phyloP scores from a whole-genome alignment of 2,329 filamentous ascomycete species.

The Botryotinia calthae region DNA sequence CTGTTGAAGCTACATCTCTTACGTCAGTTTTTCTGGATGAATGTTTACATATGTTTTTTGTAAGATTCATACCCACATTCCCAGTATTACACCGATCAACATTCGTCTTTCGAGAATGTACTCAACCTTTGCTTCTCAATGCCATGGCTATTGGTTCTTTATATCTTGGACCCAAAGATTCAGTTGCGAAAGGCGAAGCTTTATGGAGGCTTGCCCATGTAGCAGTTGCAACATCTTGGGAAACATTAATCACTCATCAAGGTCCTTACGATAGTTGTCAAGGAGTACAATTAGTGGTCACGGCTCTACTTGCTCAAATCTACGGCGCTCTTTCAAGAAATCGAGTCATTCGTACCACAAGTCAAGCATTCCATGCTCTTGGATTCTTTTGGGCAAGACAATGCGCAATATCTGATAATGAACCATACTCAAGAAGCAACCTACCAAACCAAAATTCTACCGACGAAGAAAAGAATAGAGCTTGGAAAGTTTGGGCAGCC shows the following conservation, averaged over 20 bases:
- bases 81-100: conserved; percentile 46
- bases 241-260: conserved; percentile 44
- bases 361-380: conserved; percentile 45
- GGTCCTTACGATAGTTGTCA: conserved; percentile 45
- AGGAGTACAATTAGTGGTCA: conserved; percentile 46
- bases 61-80: conserved; percentile 46
- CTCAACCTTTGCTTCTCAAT: conserved; percentile 45
- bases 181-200: conserved; percentile 45
- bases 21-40: conserved; percentile 47
- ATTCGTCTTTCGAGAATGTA: conserved; percentile 46
- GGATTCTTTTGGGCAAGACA: conserved; percentile 47
- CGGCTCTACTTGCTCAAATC: conserved; percentile 44
- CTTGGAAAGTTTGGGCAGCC: conserved; percentile 45
- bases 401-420: conserved; percentile 44
- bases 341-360: conserved; percentile 44
- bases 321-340: conserved; percentile 46
- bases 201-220: conserved; percentile 47
- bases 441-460: conserved; percentile 40
- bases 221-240: conserved; percentile 47
- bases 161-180: conserved; percentile 45
- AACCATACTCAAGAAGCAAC: conserved; percentile 38
- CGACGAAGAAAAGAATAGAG: conserved; percentile 40
- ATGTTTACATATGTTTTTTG: conserved; percentile 49
- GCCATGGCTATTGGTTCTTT: conserved; percentile 47
- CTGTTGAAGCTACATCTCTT: conserved; percentile 44